Conservation (phyloP, 768 basidiomycete genomes). For the Tulasnella sp. region DNA sequence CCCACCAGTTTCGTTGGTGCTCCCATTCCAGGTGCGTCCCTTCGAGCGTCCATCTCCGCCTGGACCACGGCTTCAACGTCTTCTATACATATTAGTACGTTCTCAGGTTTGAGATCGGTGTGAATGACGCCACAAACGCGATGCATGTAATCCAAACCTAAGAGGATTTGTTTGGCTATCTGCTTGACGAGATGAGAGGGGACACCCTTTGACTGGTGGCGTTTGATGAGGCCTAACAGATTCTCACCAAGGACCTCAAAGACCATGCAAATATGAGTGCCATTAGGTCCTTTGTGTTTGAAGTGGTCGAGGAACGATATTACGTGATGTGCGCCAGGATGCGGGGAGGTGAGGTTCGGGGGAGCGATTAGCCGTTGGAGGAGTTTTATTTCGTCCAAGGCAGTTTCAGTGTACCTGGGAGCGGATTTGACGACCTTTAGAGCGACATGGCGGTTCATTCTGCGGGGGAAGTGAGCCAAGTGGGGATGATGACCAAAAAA, state of each 20-base stretch:
- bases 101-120: constrained; percentile 95
- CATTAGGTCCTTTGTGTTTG: constrained; percentile 90
- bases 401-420: constrained; percentile 92
- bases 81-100: constrained; percentile 93
- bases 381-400: constrained; percentile 96
- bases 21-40: constrained; percentile 28
- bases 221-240: constrained; percentile 87
- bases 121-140: constrained; percentile 95
- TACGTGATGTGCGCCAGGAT: constrained; percentile 86
- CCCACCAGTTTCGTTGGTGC: constrained; percentile 61
- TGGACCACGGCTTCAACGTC: constrained; percentile 90
- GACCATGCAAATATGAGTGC: constrained; percentile 97
- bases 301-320: constrained; percentile 98
- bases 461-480: constrained; percentile 25
- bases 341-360: constrained; percentile 37
- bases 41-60: constrained; percentile 51
- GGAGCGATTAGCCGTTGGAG: constrained; percentile 89
- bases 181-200: constrained; percentile 87
- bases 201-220: constrained; percentile 96
- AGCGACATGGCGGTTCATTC: constrained; percentile 90
- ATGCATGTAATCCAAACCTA: constrained; percentile 97
- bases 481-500: background rate
- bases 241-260: constrained; percentile 98
- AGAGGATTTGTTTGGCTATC: constrained; percentile 90
- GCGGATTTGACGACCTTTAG: constrained; percentile 99